Percentiles rank a stretch among this genome's conserved stretches.
These are phyloP conservation scores for Coelastrella sp. DNA, from an alignment of 139 green algal genomes.

Conservation along the genomic window DNA sequence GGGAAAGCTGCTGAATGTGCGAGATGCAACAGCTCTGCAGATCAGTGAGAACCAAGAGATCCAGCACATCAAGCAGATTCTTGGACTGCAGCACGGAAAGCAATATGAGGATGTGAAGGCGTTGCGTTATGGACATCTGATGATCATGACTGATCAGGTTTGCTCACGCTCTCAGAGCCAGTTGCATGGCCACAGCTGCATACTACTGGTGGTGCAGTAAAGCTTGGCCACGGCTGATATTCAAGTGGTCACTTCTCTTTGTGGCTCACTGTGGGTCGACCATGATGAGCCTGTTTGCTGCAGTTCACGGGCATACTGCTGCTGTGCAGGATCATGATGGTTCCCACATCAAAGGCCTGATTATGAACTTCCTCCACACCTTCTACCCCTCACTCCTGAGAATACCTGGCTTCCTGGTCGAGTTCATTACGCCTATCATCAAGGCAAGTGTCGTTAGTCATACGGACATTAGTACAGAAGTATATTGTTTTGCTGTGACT, in stretches of 20 bases:
- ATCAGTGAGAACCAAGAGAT: conserved; percentile 98
- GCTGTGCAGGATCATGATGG: conserved; percentile 94
- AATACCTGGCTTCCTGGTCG: conserved; percentile 94
- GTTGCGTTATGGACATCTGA: conserved; percentile 98
- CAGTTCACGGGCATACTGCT: background rate
- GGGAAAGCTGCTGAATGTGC: conserved; percentile 99
- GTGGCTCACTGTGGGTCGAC: background rate
- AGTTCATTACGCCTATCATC: conserved; percentile 99
- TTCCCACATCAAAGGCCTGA: conserved; percentile 99
- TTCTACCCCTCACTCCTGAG: conserved; percentile 98
- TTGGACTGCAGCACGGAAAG: conserved; percentile 97
- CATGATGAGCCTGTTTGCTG: background rate
- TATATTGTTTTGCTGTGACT: no score
- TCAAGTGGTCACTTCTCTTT: no score
- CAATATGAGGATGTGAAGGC: conserved; percentile 91
- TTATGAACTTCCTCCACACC: conserved; percentile 99
- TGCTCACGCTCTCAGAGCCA: background rate
- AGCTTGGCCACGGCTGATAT: no score
- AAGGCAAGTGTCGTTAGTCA: no score
- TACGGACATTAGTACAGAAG: no score
- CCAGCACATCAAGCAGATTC: conserved; percentile 99
- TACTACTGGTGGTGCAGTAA: no score
- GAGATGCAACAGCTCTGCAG: conserved; percentile 88
- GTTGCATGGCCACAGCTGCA: background rate
- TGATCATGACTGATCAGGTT: conserved; percentile 99